Evolutionary conservation across 73 alveolate species (phyloP), one percentile per base, ranked within the genome.

Genomic region (Paramecium sonneborni): DNA sequence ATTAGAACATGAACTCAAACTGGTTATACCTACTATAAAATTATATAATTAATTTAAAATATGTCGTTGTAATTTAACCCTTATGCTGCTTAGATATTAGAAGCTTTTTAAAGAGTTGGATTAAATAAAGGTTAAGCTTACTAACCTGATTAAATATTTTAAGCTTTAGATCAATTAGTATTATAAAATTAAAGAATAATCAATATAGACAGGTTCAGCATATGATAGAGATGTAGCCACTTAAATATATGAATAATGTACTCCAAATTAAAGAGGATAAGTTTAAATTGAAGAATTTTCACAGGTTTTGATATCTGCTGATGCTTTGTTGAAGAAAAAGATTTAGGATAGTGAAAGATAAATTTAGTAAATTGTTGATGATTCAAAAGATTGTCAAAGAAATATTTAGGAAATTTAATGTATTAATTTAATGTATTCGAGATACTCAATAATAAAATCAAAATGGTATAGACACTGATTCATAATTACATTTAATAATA

Each of bases 161-260:
- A 57, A 39, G 90, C 76, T 3, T 46, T 79, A 24, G 90, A 79
- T 79, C 14, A 79, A 34, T 43, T 79, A 44, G 90, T 79, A 79
- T 52, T 15, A n/a, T 18, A 67, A 67, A 30, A 52, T 52, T 79
- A 8, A 11, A 23, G 55, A 43, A 21, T 24, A 14, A 43, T 39
- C 30, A 43, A 9, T 11, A 21, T 79, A 79, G 90, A 43, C 46
- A 10, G 90, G 90, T 5, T 20, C 10, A 79, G 43, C 39, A 7
- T 79, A 43, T 79, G 76, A 79, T 41, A 79, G 90, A 41, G 90
- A 79, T 12, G 90, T 79, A 3, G 90, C 90, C 32, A 24, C 20
- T 38, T 46, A 79, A 46, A 24, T 79, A n/a, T 79, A 37, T 46
- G 74, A 79, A 24, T 21, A 79, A 43, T 79, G 90, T 8, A 18